Evolutionary conservation across 805 yeast genomes (phyloP).

Genomic region (Wickerhamomyces bisporus): DNA sequence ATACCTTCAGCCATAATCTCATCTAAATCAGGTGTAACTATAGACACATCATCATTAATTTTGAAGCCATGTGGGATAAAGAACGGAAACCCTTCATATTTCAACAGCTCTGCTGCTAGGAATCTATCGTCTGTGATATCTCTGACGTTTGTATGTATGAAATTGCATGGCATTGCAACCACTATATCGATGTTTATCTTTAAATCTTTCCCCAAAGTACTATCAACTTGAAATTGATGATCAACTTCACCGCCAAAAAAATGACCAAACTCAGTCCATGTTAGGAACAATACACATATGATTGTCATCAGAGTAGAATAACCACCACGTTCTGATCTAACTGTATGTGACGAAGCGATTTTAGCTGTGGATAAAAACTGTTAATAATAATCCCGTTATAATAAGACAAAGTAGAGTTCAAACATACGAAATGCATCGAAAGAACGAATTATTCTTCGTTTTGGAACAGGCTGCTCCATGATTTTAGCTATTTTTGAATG

Average conservation of each 20-base stretch:
- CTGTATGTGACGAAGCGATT: conserved; percentile 62
- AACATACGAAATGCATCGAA: conserved; percentile 71
- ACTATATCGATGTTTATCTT: conserved; percentile 73
- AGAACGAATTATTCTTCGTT: conserved; percentile 36
- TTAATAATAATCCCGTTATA: conserved; percentile 8
- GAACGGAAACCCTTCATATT: conserved; percentile 60
- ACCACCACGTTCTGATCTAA: conserved; percentile 75
- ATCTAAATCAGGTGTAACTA: conserved; percentile 58
- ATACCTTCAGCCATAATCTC: conserved; percentile 60
- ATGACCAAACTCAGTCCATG: conserved; percentile 84
- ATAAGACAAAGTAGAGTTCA: background rate
- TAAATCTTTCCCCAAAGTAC: conserved; percentile 48
- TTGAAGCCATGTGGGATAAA: conserved; percentile 45
- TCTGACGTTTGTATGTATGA: conserved; percentile 65
- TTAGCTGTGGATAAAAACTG: conserved; percentile 41
- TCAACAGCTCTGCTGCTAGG: conserved; percentile 70
- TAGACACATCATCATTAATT: conserved; percentile 41
- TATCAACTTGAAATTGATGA: conserved; percentile 73
- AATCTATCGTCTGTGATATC: conserved; percentile 77
- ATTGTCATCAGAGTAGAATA: conserved; percentile 60
- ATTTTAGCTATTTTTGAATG: too few species aligned
- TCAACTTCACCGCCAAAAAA: conserved; percentile 78
- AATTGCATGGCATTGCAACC: conserved; percentile 80
- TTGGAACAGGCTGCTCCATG: conserved; percentile 6
- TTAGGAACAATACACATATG: conserved; percentile 56